Evolutionary conservation across 2,329 filamentous ascomycete genomes (phyloP), one percentile per base, ranked within the genome.

Genomic region (Fusarium oligoseptatum): DNA sequence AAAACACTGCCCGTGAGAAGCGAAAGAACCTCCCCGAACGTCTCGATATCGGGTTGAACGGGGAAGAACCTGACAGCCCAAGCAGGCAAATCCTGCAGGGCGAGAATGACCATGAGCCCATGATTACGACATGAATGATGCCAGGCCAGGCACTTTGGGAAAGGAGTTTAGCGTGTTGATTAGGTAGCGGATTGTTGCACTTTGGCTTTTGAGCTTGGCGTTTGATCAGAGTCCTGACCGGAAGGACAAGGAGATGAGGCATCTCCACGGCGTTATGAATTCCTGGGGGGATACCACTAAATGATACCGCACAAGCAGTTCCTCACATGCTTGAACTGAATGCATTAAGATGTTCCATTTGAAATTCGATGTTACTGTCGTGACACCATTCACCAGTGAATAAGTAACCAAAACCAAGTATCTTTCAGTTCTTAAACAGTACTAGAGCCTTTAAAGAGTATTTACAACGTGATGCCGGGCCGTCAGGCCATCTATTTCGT

Each of bases 401-500:
- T 14, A n/a, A 55, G 48, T 20, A 52, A 52, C 48, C 48, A 55
- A 55, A 55, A 32, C 27, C 27, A 52, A 29, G 17, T 55, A 32
- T 17, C 14, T 27, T 10, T 27, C 12, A 14, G 32, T 66, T 32
- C 37, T 56, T 58, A 50, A 61, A 60, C 36, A 55, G 62, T 70
- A 67, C 58, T 50, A 77, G 67, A 72, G 50, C 67, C 65, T 74
- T 72, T 58, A 61, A 75, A 75, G 70, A 78, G 57, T 83, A 80
- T 79, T 72, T 82, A 81, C 79, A 80, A 48, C 64, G 67, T 64
- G 64, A 68, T 66, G 20, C 63, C 65, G 57, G 62, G n/a, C 57
- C 58, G 34, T 60, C 36, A 37, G 62, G 60, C 65, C 56, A 32
- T 83, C 85, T 91, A 96, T 86, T 96, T 96, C 76, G 94, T 94